Evolutionary conservation across 352 stramenopile species (phyloP), one percentile per base, ranked within the genome.

Genomic region (Pythium phragmiticola): DNA sequence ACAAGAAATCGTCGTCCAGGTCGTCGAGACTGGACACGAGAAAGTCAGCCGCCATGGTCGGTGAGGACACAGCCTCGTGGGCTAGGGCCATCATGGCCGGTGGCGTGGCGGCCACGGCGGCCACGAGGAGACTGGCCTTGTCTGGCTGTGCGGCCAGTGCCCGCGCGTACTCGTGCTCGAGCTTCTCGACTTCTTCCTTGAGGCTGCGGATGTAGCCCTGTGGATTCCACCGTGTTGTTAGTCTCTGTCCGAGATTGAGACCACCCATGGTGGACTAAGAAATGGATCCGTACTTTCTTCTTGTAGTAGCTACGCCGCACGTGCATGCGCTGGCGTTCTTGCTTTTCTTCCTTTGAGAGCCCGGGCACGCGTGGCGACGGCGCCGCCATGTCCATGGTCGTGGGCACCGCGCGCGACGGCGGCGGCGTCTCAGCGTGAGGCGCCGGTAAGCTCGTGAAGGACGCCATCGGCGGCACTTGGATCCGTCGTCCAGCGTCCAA

Each of bases 301-400:
- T 73, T 71, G 60, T 79, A 79, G 69, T 79, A 79, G 60, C 72
- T 79, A 47, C 72, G 72, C 2, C 67, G 65, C 45, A 89, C 82
- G 58, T 89, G 73, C 60, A 80, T 66, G n/a, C 79, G 78, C 64
- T 90, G 80, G 9, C 78, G 76, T 57, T 72, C 75, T n/a, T 82
- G 76, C 47, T 78, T 78, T 43, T 82, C 63, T 52, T 82, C 72
- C 50, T 54, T 41, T 28, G 72, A 79, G 17, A 76, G 45, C 13
- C 61, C 65, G 26, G 56, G 51, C 21, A 57, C 46, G 16, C 51
- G 64, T 1, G 50, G 57, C 17, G 48, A 51, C 4, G 63, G 28
- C 4, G 52, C 34, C 19, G 43, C 17, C 13, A 59, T 34, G 39
- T 30, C 47, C 11, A 46, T 46, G 39, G 45, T 21, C 34, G 19